Evolutionary conservation across 495 filamentous ascomycete genomes (phyloP).

Genomic region (Aspergillus heteromorphus): DNA sequence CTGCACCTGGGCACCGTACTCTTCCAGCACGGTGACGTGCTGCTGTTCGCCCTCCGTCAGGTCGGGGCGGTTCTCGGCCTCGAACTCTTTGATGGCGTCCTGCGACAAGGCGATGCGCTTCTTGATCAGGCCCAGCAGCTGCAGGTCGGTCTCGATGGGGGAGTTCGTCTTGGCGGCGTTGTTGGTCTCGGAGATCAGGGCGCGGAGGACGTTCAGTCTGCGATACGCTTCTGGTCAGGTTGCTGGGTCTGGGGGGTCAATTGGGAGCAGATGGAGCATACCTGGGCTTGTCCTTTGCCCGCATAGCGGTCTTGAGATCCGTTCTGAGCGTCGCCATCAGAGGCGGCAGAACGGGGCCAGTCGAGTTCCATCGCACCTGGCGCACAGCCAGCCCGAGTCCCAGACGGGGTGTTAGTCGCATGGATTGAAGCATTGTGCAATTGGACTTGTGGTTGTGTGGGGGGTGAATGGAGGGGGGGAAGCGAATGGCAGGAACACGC

Average conservation of each 20-base stretch:
- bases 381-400: constrained; percentile 10
- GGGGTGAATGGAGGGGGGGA: neutral
- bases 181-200: constrained; percentile 57
- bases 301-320: constrained; percentile 59
- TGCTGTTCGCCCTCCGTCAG: constrained; percentile 53
- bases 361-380: constrained; percentile 38
- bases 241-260: neutral
- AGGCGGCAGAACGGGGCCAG: constrained; percentile 37
- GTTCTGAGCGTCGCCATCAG: constrained; percentile 47
- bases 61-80: constrained; percentile 46
- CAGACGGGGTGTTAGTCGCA: constrained; percentile 23
- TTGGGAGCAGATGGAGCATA: constrained; percentile 13
- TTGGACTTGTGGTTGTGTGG: neutral
- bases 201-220: constrained; percentile 54
- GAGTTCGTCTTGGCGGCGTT: constrained; percentile 55
- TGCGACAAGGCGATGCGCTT: constrained; percentile 47
- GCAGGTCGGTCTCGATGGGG: constrained; percentile 53
- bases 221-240: neutral
- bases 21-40: constrained; percentile 51
- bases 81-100: constrained; percentile 49
- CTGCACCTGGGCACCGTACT: constrained; percentile 50
- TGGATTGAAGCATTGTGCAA: constrained; percentile 25
- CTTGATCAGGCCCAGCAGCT: constrained; percentile 53
- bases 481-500: neutral
- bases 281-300: constrained; percentile 53